A percentile compares a stretch with the other conserved stretches of the same genome.
These are phyloP conservation scores for Syzygium aromaticum DNA, from an alignment of 345 rosid genomes.

Conservation along the genomic window DNA sequence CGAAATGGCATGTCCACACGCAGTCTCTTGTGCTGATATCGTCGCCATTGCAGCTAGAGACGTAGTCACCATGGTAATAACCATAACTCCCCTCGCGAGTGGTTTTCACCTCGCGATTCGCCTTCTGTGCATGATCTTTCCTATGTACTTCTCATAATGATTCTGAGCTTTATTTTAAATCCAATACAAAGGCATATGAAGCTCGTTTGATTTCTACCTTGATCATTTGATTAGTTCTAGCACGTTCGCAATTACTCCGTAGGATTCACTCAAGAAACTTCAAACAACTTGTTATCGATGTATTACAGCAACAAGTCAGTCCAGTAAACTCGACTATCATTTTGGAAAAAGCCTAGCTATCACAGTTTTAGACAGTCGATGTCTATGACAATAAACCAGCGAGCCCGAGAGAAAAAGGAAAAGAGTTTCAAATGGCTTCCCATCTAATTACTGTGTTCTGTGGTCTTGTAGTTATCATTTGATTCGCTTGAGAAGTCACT, in stretches of 20 bases:
- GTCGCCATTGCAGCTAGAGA: slow-evolving; percentile 78
- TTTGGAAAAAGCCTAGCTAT: background rate
- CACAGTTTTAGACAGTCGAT: background rate
- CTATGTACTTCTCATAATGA: background rate
- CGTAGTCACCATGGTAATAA: slow-evolving; percentile 45
- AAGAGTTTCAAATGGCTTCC: background rate
- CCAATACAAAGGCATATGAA: background rate
- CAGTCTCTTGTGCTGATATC: slow-evolving; percentile 69
- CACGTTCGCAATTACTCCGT: background rate
- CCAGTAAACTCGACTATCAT: background rate
- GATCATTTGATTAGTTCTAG: background rate
- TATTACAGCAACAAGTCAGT: background rate
- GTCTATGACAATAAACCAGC: background rate
- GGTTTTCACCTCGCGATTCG: background rate
- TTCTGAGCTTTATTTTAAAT: background rate
- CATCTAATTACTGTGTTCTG: background rate
- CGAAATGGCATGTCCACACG: slow-evolving; percentile 53
- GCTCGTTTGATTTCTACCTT: background rate
- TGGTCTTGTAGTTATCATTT: background rate
- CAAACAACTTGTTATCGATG: background rate
- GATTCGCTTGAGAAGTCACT: background rate
- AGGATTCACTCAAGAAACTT: background rate
- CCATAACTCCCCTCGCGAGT: background rate
- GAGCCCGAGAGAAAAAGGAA: background rate
- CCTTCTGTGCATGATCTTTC: background rate